Evolutionary conservation across 345 rosid genomes (phyloP).

Genomic region (Gossypium turneri): DNA sequence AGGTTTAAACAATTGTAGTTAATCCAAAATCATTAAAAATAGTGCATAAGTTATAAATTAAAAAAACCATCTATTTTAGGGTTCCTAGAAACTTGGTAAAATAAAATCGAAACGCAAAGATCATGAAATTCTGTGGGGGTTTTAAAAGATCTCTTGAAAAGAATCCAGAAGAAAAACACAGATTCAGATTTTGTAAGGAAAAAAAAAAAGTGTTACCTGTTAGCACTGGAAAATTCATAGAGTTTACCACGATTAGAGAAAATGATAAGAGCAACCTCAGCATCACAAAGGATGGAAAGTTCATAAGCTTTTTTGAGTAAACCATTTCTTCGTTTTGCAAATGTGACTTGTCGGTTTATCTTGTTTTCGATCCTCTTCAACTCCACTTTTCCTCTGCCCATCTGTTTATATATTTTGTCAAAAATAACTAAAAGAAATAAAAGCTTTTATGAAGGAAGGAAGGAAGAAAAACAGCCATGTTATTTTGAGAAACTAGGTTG

Average conservation of each 20-base stretch:
- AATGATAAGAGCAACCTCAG: constrained; percentile 12
- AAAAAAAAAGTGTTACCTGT: neutral
- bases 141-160: too few relatives aligned
- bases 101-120: neutral
- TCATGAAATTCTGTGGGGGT: too few relatives aligned
- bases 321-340: constrained; percentile 7
- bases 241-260: constrained; percentile 4
- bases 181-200: neutral
- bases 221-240: neutral
- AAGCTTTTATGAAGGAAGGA: too few relatives aligned
- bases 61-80: too few relatives aligned
- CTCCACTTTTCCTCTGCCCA: constrained; percentile 12
- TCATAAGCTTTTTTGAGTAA: constrained; percentile 11
- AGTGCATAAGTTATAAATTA: too few relatives aligned
- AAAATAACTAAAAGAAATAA: too few relatives aligned
- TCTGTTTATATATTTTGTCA: too few relatives aligned
- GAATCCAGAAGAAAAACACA: neutral
- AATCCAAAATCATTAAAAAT: too few relatives aligned
- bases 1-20: too few relatives aligned
- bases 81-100: neutral
- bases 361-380: constrained; percentile 16
- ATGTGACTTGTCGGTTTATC: constrained; percentile 9
- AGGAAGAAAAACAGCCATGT: neutral
- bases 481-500: neutral
- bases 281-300: constrained; percentile 13